phyloP scores from a whole-genome alignment of 768 basidiomycete species.

The Lepiota venenata region DNA sequence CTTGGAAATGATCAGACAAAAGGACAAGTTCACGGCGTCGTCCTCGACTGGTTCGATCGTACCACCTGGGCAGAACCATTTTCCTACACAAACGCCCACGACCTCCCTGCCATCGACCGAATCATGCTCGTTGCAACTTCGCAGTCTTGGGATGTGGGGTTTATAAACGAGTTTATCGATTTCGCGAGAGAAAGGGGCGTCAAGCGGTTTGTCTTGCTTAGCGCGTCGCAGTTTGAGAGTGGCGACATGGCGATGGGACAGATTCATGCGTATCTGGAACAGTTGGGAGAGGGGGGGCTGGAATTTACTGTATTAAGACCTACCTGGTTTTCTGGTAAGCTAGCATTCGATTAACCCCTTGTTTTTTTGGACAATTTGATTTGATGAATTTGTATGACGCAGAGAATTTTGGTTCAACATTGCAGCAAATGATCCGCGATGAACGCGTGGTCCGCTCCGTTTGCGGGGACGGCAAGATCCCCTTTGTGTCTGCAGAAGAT shows the following conservation, averaged over 20 bases:
- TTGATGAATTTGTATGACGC: background rate
- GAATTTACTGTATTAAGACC: constrained; percentile 33
- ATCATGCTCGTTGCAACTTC: constrained; percentile 21
- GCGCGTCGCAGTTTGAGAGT: constrained; percentile 15
- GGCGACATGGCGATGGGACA: constrained; percentile 18
- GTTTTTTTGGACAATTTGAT: too few relatives aligned
- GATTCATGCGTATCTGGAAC: constrained; percentile 31
- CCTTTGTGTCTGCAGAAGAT: constrained; percentile 29
- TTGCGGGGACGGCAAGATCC: constrained; percentile 23
- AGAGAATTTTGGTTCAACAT: constrained; percentile 29
- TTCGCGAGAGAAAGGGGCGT: too few relatives aligned
- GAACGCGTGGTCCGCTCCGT: constrained; percentile 23
- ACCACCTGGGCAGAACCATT: constrained; percentile 15
- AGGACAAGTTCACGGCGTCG: constrained; percentile 20
- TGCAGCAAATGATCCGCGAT: constrained; percentile 19
- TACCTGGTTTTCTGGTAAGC: constrained; percentile 35
- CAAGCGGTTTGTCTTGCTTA: background rate
- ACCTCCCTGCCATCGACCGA: constrained; percentile 12
- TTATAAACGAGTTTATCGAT: background rate
- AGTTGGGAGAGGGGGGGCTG: constrained; percentile 22
- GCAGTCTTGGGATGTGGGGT: background rate
- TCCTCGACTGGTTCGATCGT: constrained; percentile 34
- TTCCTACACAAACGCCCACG: background rate
- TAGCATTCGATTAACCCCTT: background rate
- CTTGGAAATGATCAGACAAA: background rate